These are phyloP conservation scores for Pichia californica DNA, from an alignment of 805 yeast species.

Conservation along the genomic window DNA sequence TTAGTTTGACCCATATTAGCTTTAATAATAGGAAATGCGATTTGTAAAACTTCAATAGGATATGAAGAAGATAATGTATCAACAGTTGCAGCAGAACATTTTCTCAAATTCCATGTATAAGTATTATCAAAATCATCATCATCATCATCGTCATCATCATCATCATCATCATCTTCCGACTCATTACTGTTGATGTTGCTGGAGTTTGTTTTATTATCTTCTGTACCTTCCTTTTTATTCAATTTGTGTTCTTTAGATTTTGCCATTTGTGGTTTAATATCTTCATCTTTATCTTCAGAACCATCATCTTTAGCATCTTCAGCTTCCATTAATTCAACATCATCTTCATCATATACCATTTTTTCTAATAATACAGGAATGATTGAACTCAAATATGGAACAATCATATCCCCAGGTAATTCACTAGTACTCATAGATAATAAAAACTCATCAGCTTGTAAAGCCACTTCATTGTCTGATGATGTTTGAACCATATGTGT, in stretches of 20 bases:
- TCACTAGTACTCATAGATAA: slow-evolving; percentile 64
- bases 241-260: slow-evolving; percentile 46
- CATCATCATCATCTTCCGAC: slow-evolving; percentile 28
- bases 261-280: slow-evolving; percentile 76
- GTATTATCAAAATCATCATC: slow-evolving; percentile 61
- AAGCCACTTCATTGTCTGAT: slow-evolving; percentile 63
- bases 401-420: slow-evolving; percentile 49
- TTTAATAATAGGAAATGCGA: slow-evolving; percentile 70
- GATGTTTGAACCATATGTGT: slow-evolving; percentile 70
- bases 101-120: slow-evolving; percentile 84
- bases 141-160: slow-evolving; percentile 49
- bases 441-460: slow-evolving; percentile 91
- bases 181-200: slow-evolving; percentile 10
- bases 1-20: slow-evolving; percentile 58
- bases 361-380: slow-evolving; percentile 72
- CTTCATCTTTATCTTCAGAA: slow-evolving; percentile 77
- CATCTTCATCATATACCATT: slow-evolving; percentile 87
- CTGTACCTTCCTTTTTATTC: slow-evolving; percentile 16
- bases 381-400: slow-evolving; percentile 52
- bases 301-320: slow-evolving; percentile 74
- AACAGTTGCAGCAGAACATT: slow-evolving; percentile 90
- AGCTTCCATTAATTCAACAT: slow-evolving; percentile 54
- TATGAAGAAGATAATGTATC: slow-evolving; percentile 68
- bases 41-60: slow-evolving; percentile 60
- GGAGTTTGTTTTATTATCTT: not conserved